Percentiles rank a stretch among this genome's conserved stretches.
These are phyloP conservation scores for Ceratocystis ficicola DNA, from an alignment of 2,329 filamentous ascomycete genomes.

Conservation along the genomic window DNA sequence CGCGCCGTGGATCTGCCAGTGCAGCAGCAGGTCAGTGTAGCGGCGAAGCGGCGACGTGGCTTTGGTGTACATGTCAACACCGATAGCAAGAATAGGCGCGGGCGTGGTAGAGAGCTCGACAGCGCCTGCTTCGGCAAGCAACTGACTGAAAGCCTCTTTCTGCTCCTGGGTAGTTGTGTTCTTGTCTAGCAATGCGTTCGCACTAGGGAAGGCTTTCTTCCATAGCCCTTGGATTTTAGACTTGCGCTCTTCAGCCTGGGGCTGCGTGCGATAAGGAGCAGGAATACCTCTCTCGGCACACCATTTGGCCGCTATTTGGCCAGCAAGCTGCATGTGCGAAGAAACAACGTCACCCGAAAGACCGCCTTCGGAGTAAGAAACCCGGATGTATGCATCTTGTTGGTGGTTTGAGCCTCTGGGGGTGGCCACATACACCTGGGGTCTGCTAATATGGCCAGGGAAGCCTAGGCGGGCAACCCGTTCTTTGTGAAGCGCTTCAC, in stretches of 20 bases:
- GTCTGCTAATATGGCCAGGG: not conserved
- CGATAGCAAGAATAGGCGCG: slow-evolving; percentile 45
- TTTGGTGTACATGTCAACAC: slow-evolving; percentile 49
- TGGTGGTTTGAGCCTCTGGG: slow-evolving; percentile 25
- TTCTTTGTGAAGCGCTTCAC: slow-evolving; percentile 33
- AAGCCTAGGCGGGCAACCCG: slow-evolving; percentile 29
- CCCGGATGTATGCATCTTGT: slow-evolving; percentile 41
- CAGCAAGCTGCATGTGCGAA: slow-evolving; percentile 47
- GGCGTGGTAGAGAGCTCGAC: slow-evolving; percentile 42
- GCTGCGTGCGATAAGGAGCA: slow-evolving; percentile 43
- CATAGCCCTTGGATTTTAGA: slow-evolving; percentile 25
- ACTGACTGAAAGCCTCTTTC: slow-evolving; percentile 26
- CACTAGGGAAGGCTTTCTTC: slow-evolving; percentile 26
- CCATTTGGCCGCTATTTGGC: slow-evolving; percentile 50
- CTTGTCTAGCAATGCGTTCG: slow-evolving; percentile 4
- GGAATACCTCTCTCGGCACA: slow-evolving; percentile 46
- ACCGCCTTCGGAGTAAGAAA: slow-evolving; percentile 26
- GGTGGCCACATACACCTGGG: not conserved
- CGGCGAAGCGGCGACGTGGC: slow-evolving; percentile 55
- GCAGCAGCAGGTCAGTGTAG: slow-evolving; percentile 49
- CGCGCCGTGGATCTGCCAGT: slow-evolving; percentile 54
- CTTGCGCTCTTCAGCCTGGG: slow-evolving; percentile 32
- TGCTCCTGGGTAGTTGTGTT: not conserved
- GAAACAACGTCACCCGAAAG: slow-evolving; percentile 28
- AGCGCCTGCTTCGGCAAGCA: slow-evolving; percentile 33